phyloP scores from a whole-genome alignment of 208 protist genomes.

The Jaenimonas drosophilae region DNA sequence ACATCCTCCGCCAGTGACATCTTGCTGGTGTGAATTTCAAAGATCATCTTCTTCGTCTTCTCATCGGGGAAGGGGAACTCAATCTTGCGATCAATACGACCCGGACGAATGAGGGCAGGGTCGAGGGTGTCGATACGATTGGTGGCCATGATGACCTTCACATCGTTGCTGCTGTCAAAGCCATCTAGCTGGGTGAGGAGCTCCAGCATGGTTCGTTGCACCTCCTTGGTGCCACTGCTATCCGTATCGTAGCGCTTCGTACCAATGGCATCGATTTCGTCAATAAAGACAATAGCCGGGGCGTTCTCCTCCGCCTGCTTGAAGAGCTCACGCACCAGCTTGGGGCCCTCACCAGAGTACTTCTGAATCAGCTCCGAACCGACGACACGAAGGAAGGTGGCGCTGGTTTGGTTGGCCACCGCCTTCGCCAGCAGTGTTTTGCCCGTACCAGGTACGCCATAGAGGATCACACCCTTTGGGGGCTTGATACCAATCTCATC shows the following conservation, averaged over 20 bases:
- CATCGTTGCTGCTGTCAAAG: slow-evolving; percentile 98
- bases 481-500: slow-evolving; percentile 99
- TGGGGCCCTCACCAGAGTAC: slow-evolving; percentile 99
- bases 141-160: slow-evolving; percentile 99
- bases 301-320: slow-evolving; percentile 97
- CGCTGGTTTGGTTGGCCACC: slow-evolving; percentile 98
- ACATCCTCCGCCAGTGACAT: slow-evolving; percentile 99
- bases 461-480: slow-evolving; percentile 99
- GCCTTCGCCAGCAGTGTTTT: slow-evolving; percentile 99
- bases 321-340: slow-evolving; percentile 99
- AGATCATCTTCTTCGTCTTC: slow-evolving; percentile 99
- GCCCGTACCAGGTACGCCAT: slow-evolving; percentile 98
- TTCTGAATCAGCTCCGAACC: slow-evolving; percentile 99
- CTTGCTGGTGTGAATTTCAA: slow-evolving; percentile 99
- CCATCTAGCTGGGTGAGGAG: slow-evolving; percentile 99
- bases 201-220: slow-evolving; percentile 99
- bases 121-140: slow-evolving; percentile 99
- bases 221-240: slow-evolving; percentile 98
- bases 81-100: slow-evolving; percentile 99
- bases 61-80: slow-evolving; percentile 99
- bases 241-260: slow-evolving; percentile 98
- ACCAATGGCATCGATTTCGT: slow-evolving; percentile 99
- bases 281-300: slow-evolving; percentile 99
- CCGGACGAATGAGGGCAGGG: slow-evolving; percentile 99
- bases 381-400: slow-evolving; percentile 99